Evolutionary conservation across 2,329 filamentous ascomycete species (phyloP).

Genomic region (Monosporascus sp.): DNA sequence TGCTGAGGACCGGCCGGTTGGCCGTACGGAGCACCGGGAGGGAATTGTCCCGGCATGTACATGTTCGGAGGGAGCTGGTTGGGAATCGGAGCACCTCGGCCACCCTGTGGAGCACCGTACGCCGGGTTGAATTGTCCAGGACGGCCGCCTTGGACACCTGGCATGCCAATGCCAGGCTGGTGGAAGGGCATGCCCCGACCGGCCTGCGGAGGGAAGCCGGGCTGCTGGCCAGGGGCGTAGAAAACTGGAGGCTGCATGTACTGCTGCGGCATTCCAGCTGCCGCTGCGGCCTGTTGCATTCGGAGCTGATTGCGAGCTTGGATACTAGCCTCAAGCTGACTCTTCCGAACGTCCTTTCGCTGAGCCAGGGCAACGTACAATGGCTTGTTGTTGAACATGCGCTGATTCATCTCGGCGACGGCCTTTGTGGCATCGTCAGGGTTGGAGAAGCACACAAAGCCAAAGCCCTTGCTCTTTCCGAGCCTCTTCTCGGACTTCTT

Average conservation of each 20-base stretch:
- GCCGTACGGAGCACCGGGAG: constrained; percentile 69
- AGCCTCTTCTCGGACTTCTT: constrained; percentile 62
- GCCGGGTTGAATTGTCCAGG: constrained; percentile 75
- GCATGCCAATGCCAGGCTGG: constrained; percentile 59
- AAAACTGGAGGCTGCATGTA: constrained; percentile 90
- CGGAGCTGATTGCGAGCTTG: constrained; percentile 98
- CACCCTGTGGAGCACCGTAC: constrained; percentile 78
- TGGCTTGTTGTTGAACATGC: constrained; percentile 95
- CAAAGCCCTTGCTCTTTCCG: constrained; percentile 99
- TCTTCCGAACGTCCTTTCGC: constrained; percentile 99
- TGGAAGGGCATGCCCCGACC: constrained; percentile 64
- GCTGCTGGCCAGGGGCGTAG: constrained; percentile 79
- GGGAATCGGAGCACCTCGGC: constrained; percentile 72
- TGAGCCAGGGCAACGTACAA: constrained; percentile 96
- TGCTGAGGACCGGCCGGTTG: constrained; percentile 76
- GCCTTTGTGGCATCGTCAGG: constrained; percentile 98
- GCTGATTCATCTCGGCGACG: constrained; percentile 99
- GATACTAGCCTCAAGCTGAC: constrained; percentile 97
- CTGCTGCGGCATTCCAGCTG: constrained; percentile 80
- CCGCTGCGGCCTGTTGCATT: constrained; percentile 94
- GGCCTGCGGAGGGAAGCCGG: constrained; percentile 60
- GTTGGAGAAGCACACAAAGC: constrained; percentile 99
- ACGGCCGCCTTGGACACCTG: constrained; percentile 72
- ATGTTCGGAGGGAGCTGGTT: constrained; percentile 85
- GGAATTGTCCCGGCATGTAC: constrained; percentile 79